Evolutionary conservation across 2,329 filamentous ascomycete species (phyloP), one percentile per base, ranked within the genome.

Genomic region (Cordyceps cateniannulata): DNA sequence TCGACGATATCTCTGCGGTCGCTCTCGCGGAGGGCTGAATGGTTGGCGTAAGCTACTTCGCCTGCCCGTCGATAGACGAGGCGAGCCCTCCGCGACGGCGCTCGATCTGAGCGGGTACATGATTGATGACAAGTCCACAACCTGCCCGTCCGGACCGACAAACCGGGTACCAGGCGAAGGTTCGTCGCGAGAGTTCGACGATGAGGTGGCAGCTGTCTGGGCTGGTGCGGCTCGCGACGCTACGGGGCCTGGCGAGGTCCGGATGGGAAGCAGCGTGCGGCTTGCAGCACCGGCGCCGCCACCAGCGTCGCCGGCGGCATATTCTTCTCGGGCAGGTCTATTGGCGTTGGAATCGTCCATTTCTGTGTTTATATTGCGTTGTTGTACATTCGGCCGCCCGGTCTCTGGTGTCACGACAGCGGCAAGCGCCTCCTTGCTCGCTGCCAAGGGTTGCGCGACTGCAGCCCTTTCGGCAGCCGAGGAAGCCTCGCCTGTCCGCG

Each of bases 401-500:
- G 40, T 52, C 38, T 50, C 48, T 61, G 63, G 20, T 12, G 60
- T 52, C 50, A 52, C 62, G 32, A 50, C 44, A 48, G 53, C 47
- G 62, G 47, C 24, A 59, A n/a, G 24, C 25, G 29, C 65, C 66
- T 56, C 79, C 73, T 65, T 76, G 48, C 47, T 24, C 22, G 45
- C 14, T 9, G 22, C 24, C n/a, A 35, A n/a, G 16, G 32, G 25
- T 29, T 58, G 55, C 22, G 22, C n/a, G 16, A n/a, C 35, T 25
- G 51, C 29, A 45, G 22, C 59, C 32, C 44, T 55, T 24, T 18
- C 75, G 50, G 78, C 65, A 20, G 71, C 63, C 61, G 82, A 79
- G 4, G 77, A 75, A 35, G 79, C 79, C 48, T 79, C 81, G 69
- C 82, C 80, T 61, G 79, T 75, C 32, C 5, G 32, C 67, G 73